Evolutionary conservation across 345 rosid genomes (phyloP), one percentile per base, ranked within the genome.

Genomic region (Sapria himalayana): DNA sequence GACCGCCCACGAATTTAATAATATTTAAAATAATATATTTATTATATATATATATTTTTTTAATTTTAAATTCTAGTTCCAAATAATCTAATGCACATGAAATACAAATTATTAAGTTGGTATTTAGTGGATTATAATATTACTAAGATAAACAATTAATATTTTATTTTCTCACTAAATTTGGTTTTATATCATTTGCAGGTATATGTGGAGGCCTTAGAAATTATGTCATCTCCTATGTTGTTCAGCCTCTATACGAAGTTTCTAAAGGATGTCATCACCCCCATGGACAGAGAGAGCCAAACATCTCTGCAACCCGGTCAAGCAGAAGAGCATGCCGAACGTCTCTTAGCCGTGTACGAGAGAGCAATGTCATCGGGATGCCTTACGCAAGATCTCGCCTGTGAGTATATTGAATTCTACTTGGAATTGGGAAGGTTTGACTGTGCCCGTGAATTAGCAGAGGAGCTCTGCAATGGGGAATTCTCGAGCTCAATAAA

Each of bases 181-280:
- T 36, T 18, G 23, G 29, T 49, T 39, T 9, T 55, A 31, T 46
- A 24, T 8, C 7, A n/a, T 56, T n/a, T 55, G 50, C 58, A 82
- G 94, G 70, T 69, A 37, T 82, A 79, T 62, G 91, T 81, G 46
- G 94, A 79, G 53, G 84, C 75, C 18, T 22, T 71, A 23, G 59
- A 69, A 55, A 46, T 43, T 58, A 52, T 69, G 39, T 69, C 82
- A 43, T 76, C 84, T 37, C 57, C 69, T 3, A 34, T 37, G 25
- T 62, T 89, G 74, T 74, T 79, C 61, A 59, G 60, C 15, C 49
- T 54, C 36, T 82, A 82, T 52, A 33, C 61, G 29, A 67, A 63
- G 31, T 82, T 82, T 62, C 54, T 72, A 47, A 69, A 57, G 70
- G 76, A 79, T 50, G 17, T 48, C 18, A 48, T 65, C 49, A 46